phyloP scores from a whole-genome alignment of 352 stramenopile genomes.

The Paralagenidium karlingii region DNA sequence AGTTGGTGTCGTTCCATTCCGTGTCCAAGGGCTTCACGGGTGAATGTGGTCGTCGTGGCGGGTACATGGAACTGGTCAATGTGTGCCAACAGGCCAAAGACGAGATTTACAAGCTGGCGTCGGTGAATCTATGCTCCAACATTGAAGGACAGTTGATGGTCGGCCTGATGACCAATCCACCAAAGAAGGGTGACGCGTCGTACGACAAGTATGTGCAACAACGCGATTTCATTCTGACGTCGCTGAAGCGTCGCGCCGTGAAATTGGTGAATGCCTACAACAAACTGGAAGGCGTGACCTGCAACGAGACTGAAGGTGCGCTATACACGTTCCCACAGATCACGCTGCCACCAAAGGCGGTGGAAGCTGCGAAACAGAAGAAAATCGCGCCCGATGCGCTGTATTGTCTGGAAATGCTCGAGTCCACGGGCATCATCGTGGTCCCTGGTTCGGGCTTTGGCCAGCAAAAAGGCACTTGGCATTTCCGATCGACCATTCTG shows the following conservation, averaged over 20 bases:
- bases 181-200: slow-evolving; percentile 80
- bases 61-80: slow-evolving; percentile 96
- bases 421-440: slow-evolving; percentile 95
- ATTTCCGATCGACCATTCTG: slow-evolving; percentile 98
- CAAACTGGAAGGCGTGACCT: slow-evolving; percentile 93
- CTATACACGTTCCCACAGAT: slow-evolving; percentile 99
- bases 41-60: slow-evolving; percentile 94
- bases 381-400: slow-evolving; percentile 89
- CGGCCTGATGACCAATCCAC: slow-evolving; percentile 96
- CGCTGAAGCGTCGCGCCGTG: slow-evolving; percentile 87
- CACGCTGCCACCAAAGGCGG: slow-evolving; percentile 78
- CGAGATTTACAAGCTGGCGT: slow-evolving; percentile 99
- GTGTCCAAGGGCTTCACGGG: slow-evolving; percentile 98
- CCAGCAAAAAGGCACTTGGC: slow-evolving; percentile 92
- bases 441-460: slow-evolving; percentile 97
- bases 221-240: slow-evolving; percentile 84
- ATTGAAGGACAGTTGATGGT: slow-evolving; percentile 96
- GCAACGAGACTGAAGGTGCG: slow-evolving; percentile 92
- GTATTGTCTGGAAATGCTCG: slow-evolving; percentile 95
- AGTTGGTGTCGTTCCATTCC: slow-evolving; percentile 98
- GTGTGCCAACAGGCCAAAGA: slow-evolving; percentile 86
- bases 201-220: slow-evolving; percentile 88
- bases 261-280: slow-evolving; percentile 93
- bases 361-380: slow-evolving; percentile 60
- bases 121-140: slow-evolving; percentile 94